A percentile compares a stretch with the other conserved stretches of the same genome.
phyloP scores from a whole-genome alignment of 345 rosid species.

The Eucalyptus coolabah region DNA sequence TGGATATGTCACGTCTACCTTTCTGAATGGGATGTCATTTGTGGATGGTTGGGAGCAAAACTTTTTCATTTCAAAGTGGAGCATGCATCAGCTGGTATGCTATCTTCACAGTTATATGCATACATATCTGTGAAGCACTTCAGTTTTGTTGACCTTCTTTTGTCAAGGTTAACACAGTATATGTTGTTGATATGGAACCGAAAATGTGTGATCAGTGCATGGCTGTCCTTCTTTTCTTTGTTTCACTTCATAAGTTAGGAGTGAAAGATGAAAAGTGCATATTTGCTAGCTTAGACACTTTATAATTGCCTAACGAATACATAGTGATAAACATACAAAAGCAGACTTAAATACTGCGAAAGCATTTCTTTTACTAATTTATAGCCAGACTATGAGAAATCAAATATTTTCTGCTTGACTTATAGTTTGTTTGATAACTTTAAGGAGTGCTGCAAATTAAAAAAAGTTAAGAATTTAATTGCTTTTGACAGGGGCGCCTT shows the following conservation, averaged over 20 bases:
- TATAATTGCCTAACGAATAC: not conserved
- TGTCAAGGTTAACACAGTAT: not conserved
- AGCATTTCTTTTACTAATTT: not conserved
- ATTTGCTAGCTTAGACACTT: not conserved
- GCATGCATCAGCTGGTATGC: slow-evolving; percentile 95
- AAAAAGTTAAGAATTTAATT: not conserved
- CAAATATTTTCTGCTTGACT: not conserved
- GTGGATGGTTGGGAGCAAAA: slow-evolving; percentile 98
- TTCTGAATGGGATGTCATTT: slow-evolving; percentile 94
- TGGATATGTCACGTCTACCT: slow-evolving; percentile 66
- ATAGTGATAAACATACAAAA: not conserved
- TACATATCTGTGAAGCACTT: not conserved
- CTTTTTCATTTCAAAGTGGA: slow-evolving; percentile 94
- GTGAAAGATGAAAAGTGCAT: not conserved
- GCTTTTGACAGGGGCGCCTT: not conserved
- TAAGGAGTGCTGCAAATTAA: not conserved
- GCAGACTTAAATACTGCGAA: not conserved
- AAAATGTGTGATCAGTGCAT: not conserved
- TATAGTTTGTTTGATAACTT: not conserved
- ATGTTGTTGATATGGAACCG: not conserved
- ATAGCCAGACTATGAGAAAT: not conserved
- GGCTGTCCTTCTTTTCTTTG: not conserved
- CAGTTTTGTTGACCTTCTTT: not conserved
- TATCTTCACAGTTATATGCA: not conserved
- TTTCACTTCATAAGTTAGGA: not conserved